Conservation (phyloP, 139 green algal genomes). For the Tetradesmus obliquus region DNA sequence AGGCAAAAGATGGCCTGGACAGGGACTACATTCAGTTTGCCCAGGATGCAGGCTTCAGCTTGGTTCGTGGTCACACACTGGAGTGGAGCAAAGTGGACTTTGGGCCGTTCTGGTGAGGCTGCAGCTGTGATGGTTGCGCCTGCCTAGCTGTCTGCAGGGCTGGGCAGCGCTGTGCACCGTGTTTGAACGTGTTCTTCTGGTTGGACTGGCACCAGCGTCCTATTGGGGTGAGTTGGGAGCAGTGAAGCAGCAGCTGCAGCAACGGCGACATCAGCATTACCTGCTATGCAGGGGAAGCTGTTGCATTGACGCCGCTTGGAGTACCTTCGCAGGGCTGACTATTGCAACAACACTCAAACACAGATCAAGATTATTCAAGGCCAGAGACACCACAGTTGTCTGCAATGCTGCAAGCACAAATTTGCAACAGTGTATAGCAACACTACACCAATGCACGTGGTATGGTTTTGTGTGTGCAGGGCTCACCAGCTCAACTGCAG, state of each 20-base stretch:
- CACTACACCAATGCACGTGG: no score
- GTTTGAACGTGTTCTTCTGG: no score
- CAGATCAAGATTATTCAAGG: no score
- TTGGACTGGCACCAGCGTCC: no score
- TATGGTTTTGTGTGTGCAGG: neutral
- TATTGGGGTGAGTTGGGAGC: no score
- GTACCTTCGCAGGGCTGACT: no score
- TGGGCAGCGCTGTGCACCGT: neutral
- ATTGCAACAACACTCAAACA: no score
- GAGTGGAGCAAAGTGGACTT: slow-evolving; percentile 18
- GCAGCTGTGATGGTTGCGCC: neutral
- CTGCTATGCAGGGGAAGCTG: neutral
- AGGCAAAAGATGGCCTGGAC: neutral
- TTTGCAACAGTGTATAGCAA: no score
- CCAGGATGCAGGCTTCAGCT: slow-evolving; percentile 13
- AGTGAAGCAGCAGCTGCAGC: neutral
- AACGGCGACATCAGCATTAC: neutral
- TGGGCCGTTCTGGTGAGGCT: slow-evolving; percentile 5
- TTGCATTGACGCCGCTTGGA: neutral
- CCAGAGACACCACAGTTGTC: no score
- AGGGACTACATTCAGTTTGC: slow-evolving; percentile 35
- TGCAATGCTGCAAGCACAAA: no score
- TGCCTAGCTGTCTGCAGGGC: neutral
- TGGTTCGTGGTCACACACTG: slow-evolving; percentile 34
- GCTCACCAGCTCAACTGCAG: slow-evolving; percentile 5